Evolutionary conservation across 441 rosid genomes (phyloP), one percentile per base, ranked within the genome.

Genomic region (Gossypium schwendimanii): DNA sequence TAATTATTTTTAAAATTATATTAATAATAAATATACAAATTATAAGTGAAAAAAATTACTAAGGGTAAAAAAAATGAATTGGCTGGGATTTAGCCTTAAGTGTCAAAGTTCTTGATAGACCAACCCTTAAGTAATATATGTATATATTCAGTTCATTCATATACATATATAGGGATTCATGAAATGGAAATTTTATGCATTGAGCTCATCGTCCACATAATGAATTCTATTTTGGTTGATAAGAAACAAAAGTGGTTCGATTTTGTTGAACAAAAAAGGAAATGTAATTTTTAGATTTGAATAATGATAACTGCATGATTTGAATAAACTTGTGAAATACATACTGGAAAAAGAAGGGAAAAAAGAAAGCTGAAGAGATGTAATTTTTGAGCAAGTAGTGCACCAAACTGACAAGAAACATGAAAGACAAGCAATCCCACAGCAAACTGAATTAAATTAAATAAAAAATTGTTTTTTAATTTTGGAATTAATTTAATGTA

Each of bases 371-470:
- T 21, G 53, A 28, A 26, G 59, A 8, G 4, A 50, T 21, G 55
- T 45, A 44, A 65, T 44, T 24, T 26, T 50, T 50, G 45, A 26
- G 60, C 17, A 50, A 50, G 15, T n/a, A 50, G 53, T 41, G 24
- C 26, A 63, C 69, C 52, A 41, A 63, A 63, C 52, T 33, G 70
- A 65, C n/a, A 23, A 45, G 55, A 65, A 65, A 41, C 69, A 41
- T 63, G 17, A 63, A 41, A 63, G 28, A 12, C 17, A 63, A 63
- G 52, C 31, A 18, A 63, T 63, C 49, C 10, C 67, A 36, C 26
- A 36, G 26, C 26, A 63, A 63, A 63, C 39, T 1, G 20, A 53
- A 53, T 3, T 26, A 26, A 26, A 26, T 3, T 26, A 26, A 26
- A 26, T 26, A 4, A 28, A 3, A 28, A 28, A 0, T 28, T 28